Percentiles rank a stretch among this genome's conserved stretches.
These are phyloP conservation scores for Balamuthia mandrillaris DNA, from an alignment of 208 protist genomes.

Conservation along the genomic window DNA sequence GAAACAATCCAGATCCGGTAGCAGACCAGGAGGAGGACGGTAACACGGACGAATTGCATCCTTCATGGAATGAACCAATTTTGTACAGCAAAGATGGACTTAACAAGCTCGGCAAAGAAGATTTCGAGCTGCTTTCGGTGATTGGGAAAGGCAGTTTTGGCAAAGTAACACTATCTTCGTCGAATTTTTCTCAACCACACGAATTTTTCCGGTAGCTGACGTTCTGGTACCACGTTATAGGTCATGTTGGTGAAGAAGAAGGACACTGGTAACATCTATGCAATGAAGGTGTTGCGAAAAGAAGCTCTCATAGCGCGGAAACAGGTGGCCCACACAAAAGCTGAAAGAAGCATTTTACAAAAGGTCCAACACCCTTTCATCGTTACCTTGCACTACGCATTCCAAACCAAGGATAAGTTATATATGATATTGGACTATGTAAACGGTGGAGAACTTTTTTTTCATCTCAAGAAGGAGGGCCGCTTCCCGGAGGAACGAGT, in stretches of 20 bases:
- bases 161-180: constrained; percentile 60
- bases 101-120: constrained; percentile 58
- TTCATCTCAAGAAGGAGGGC: constrained; percentile 78
- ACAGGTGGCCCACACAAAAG: constrained; percentile 63
- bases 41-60: not conserved
- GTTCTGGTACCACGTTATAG: not conserved
- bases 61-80: not conserved
- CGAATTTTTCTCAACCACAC: not conserved
- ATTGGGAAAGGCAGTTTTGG: constrained; percentile 74
- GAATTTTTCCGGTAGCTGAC: not conserved
- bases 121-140: constrained; percentile 74
- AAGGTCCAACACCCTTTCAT: constrained; percentile 64
- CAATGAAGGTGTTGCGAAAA: constrained; percentile 78
- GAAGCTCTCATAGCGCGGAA: constrained; percentile 63
- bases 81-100: constrained; percentile 62
- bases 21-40: not conserved
- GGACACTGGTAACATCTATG: constrained; percentile 66
- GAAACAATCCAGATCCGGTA: not conserved
- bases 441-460: constrained; percentile 88
- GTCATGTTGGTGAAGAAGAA: constrained; percentile 65
- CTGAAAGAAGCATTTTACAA: constrained; percentile 71
- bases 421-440: constrained; percentile 89
- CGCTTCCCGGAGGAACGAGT: not conserved
- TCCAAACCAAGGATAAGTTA: constrained; percentile 86
- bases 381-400: constrained; percentile 90